Evolutionary conservation across 257 asterid genomes (phyloP), one percentile per base, ranked within the genome.

Genomic region (Coffea canephora): DNA sequence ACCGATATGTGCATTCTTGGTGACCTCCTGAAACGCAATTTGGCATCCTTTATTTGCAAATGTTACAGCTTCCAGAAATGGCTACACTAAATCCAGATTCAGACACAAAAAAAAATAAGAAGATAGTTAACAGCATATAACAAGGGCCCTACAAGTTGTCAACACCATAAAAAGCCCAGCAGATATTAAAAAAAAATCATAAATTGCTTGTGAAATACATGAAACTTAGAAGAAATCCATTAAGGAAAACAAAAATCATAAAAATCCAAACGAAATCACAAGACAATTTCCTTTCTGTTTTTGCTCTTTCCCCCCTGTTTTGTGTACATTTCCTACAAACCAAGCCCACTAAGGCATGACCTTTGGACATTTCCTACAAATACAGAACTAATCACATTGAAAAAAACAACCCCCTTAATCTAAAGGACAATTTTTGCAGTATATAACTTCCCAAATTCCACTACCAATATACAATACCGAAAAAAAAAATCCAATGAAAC

Each of bases 1-100:
- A 45, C 71, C 71, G 34, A 54, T 39, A 2, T 12, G 55, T 39
- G 41, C 55, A 59, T 18, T 68, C 39, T 75, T 39, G 6, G 62
- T 57, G 61, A 75, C 21, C 34, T 36, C 71, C 78, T 75, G 70
- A 75, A 75, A 75, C 39, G 46, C 71, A 75, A 23, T n/a, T 41
- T 1, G 12, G 9, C 18, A 13, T 45, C 11, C 31, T 59, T 75
- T 43, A 39, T 74, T 34, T 74, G 36, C 43, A 55, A 19, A 19
- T 23, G 43, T 74, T 36, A 61, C 27, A 36, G 13, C 39, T 55
- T 74, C 68, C 69, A 57, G n/a, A 55, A 36, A 74, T 57, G 39
- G 19, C 54, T 3, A 55, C 19, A 3, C 45, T 43, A 34, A 54
- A 8, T 69, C 23, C n/a, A 23, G 48, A n/a, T 57, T 57, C 16